Base-by-base conservation (phyloP, 2,329 filamentous ascomycete genomes). In the Cercospora canescens region DNA sequence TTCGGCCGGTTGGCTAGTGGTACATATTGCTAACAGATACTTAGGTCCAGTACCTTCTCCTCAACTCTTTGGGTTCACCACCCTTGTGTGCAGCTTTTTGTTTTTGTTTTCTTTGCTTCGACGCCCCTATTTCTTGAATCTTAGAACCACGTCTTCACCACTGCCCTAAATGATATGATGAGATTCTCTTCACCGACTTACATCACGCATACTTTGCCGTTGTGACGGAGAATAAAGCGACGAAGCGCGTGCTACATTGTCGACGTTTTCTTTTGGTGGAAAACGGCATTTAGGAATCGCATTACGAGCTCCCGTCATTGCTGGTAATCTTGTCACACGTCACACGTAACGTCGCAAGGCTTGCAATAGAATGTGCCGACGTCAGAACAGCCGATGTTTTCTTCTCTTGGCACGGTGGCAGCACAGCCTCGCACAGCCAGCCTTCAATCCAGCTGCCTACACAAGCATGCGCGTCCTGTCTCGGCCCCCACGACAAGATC, bases 341-440 rank as follows among this genome's bases (percentile, higher is more conserved):
- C 6, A 28, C 26, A 14, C 24, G 45, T 7, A 30, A 24, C 21
- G 14, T 28, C 14, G 45, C 45, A 50, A 50, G 45, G 45, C 45
- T n/a, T 52, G 14, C 45, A 11, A 52, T 16, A 52, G 4, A 24
- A 52, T 52, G 45, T 16, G 45, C 21, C 24, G 24, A 52, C 45
- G 45, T 52, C 45, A 30, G 24, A 50, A 30, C 24, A n/a, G 45
- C 12, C 45, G 52, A 56, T n/a, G 52, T 56, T 21, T 18, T 34
- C 30, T 56, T 11, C 21, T 50, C 60, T 62, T 62, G 60, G 60
- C 60, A 24, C 8, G 50, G 18, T 62, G 24, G 18, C 41, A 54
- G 59, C 60, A 62, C 60, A 62, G 60, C 60, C 60, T 62, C 60
- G 35, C 62, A 58, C 54, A 57, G 54, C 54, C 54, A 58, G 24